These are phyloP conservation scores for Yamagishiella unicocca DNA, from an alignment of 139 green algal genomes.

Conservation along the genomic window DNA sequence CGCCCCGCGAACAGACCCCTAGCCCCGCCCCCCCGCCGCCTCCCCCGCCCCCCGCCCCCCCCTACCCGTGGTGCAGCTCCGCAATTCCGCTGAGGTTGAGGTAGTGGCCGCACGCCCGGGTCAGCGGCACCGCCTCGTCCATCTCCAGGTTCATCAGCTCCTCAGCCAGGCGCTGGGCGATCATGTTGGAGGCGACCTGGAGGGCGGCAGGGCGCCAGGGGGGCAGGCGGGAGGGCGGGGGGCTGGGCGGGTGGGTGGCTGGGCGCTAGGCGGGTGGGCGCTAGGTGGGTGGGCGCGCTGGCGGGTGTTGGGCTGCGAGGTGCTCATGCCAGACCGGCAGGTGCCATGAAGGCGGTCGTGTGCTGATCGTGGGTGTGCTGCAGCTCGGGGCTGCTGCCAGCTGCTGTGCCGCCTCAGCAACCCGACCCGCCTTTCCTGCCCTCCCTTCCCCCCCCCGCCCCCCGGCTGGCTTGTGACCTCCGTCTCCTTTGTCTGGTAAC, in stretches of 20 bases:
- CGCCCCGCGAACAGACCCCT: no score
- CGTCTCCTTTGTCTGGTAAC: no score
- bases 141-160: constrained; percentile 87
- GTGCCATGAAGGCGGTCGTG: no score
- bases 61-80: constrained; percentile 87
- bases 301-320: no score
- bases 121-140: constrained; percentile 87
- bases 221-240: neutral
- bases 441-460: no score
- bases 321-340: no score
- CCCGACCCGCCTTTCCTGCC: no score
- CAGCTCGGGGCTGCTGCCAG: no score
- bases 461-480: no score
- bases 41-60: neutral
- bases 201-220: neutral
- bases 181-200: constrained; percentile 63
- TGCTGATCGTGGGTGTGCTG: no score
- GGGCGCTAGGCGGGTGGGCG: neutral
- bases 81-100: constrained; percentile 87
- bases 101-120: constrained; percentile 88
- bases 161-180: constrained; percentile 78
- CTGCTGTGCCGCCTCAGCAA: no score
- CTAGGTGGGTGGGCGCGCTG: neutral
- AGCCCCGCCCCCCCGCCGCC: neutral
- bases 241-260: neutral